These are phyloP conservation scores for Metschnikowia shivogae DNA, from an alignment of 805 yeast species.

Conservation along the genomic window DNA sequence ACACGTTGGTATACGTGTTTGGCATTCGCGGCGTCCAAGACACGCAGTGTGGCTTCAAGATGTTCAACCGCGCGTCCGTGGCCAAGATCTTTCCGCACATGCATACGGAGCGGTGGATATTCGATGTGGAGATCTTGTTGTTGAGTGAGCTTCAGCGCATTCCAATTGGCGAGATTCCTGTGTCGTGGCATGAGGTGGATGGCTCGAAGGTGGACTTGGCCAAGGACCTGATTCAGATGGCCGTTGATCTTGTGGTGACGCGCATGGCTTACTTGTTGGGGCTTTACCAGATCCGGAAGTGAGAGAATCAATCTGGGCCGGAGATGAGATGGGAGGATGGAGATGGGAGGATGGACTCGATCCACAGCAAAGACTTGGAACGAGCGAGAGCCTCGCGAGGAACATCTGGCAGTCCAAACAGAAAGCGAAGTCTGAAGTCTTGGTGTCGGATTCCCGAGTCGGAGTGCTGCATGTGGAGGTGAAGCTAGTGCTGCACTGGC, in stretches of 20 bases:
- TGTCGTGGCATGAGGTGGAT: constrained; percentile 95
- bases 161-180: constrained; percentile 71
- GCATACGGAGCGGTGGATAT: constrained; percentile 98
- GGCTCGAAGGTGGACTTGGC: constrained; percentile 95
- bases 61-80: constrained; percentile 73
- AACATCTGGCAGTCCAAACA: too few species aligned
- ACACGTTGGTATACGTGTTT: constrained; percentile 77
- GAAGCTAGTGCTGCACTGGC: too few species aligned
- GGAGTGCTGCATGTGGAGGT: too few species aligned
- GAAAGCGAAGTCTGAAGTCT: too few species aligned
- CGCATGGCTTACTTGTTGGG: constrained; percentile 85
- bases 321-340: too few species aligned
- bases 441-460: too few species aligned
- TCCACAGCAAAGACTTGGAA: too few species aligned
- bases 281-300: constrained; percentile 49
- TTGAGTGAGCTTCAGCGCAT: constrained; percentile 71
- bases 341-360: too few species aligned
- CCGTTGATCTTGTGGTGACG: constrained; percentile 85
- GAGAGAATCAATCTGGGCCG: too few species aligned
- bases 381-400: too few species aligned
- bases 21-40: constrained; percentile 86
- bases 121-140: constrained; percentile 89
- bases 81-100: constrained; percentile 71
- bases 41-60: constrained; percentile 96
- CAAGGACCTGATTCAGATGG: constrained; percentile 87